Evolutionary conservation across 306 rosid genomes (phyloP).

Genomic region (Spatholobus suberectus): DNA sequence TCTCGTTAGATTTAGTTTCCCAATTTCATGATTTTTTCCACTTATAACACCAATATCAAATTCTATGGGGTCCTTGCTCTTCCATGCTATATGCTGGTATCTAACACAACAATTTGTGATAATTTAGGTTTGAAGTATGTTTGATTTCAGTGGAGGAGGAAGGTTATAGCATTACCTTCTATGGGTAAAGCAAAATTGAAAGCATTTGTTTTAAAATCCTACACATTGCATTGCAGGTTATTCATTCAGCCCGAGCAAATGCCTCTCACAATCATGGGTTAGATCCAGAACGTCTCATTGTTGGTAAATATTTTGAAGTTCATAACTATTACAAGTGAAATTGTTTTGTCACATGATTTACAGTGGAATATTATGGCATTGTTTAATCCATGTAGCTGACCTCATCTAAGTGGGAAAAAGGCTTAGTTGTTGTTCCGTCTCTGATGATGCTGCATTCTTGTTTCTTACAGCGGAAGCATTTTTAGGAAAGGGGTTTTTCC

Average conservation of each 20-base stretch:
- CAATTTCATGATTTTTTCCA: neutral
- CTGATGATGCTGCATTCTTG: conserved; percentile 32
- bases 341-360: conserved; percentile 11
- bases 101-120: neutral
- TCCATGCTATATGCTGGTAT: neutral
- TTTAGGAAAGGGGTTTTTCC: conserved; percentile 78
- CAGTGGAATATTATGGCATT: neutral
- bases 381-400: neutral
- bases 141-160: conserved; percentile 2
- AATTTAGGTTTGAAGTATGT: conserved; percentile 13
- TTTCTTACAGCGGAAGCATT: conserved; percentile 80
- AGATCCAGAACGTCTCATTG: conserved; percentile 86
- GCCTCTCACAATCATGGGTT: conserved; percentile 92
- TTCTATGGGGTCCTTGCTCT: neutral
- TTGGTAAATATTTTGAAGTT: conserved; percentile 59
- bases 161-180: conserved; percentile 20
- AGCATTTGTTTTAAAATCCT: neutral
- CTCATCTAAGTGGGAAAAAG: neutral
- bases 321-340: conserved; percentile 29
- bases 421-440: no score
- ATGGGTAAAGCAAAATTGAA: conserved; percentile 4
- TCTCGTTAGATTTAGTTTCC: neutral
- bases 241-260: conserved; percentile 90
- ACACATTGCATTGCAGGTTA: conserved; percentile 63
- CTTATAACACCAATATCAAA: neutral